Evolutionary conservation across 202 grass and related monocot genomes (phyloP), one percentile per base, ranked within the genome.

Genomic region (Zizania palustris): DNA sequence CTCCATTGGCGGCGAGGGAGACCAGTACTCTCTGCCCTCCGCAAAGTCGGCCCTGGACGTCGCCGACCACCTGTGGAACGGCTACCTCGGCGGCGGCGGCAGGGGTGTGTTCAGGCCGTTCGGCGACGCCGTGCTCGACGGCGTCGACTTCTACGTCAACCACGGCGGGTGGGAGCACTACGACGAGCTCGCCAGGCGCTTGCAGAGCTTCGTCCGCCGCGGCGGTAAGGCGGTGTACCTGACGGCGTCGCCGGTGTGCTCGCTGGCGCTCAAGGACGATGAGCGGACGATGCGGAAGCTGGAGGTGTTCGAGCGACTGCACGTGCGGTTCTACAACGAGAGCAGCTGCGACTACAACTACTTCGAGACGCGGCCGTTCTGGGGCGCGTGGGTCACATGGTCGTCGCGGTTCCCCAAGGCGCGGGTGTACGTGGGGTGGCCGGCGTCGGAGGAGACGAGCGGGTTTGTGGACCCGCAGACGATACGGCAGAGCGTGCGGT

Each of bases 91-190:
- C 16, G 84, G 77, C 11, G 19, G 21, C 38, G 33, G 60, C 38
- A 21, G 7, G 0, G 63, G 57, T 38, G 18, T 61, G 0, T 21
- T 0, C n/a, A 63, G 64, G 12, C 71, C 71, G 0, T 85, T 85
- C 71, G 77, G 84, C 56, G 77, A 85, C 56, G 77, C 77, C 0
- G 80, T 57, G 71, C 63, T 85, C 22, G 77, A 85, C 38, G 84
- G 77, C 77, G 28, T 85, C n/a, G 84, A 85, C 77, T 6, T 85
- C 12, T 85, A 69, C 77, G 56, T 80, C 5, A 77, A 80, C 22
- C 63, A 61, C 38, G 76, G 11, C 5, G 20, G 51, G 1, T 7
- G 62, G 0, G 5, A 75, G 11, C 55, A 20, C 37, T 81, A 86
- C 64, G 11, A 39, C 56, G 58, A 62, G 12, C 71, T 86, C 0